phyloP scores from a whole-genome alignment of 768 basidiomycete species.

The Xerocomellus amylosporus region DNA sequence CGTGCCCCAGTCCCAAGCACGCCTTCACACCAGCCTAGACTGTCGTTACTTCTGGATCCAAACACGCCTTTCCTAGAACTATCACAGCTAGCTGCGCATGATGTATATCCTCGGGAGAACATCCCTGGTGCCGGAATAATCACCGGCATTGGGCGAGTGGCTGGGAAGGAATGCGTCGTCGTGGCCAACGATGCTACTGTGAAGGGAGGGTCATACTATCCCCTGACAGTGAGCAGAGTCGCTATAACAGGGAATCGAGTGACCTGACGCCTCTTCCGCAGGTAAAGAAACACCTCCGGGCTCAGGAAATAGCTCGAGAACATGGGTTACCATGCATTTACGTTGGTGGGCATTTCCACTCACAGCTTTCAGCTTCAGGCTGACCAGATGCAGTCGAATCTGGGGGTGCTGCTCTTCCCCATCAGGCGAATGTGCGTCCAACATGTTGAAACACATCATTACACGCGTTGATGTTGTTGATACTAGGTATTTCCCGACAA shows the following conservation, averaged over 20 bases:
- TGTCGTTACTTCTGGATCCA: conserved; percentile 75
- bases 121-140: conserved; percentile 91
- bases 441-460: neutral
- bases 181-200: conserved; percentile 95
- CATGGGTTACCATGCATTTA: conserved; percentile 90
- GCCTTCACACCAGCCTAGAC: conserved; percentile 38
- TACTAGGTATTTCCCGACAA: conserved; percentile 83
- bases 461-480: neutral
- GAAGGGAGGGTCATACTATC: conserved; percentile 91
- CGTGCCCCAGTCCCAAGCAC: neutral
- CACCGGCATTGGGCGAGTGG: conserved; percentile 77
- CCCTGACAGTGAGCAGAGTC: conserved; percentile 59
- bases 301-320: conserved; percentile 92
- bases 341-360: conserved; percentile 55
- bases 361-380: neutral
- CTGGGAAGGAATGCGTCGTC: conserved; percentile 81
- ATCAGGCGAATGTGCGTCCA: conserved; percentile 71
- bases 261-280: conserved; percentile 23
- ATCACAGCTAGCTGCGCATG: conserved; percentile 81
- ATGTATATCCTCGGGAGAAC: conserved; percentile 70
- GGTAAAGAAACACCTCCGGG: conserved; percentile 95
- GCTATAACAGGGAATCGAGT: neutral
- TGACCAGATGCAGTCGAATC: conserved; percentile 67
- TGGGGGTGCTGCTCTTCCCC: conserved; percentile 88
- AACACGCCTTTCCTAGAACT: conserved; percentile 89